Base-by-base conservation (phyloP, 176 grass and related monocot species). In the Tillandsia leiboldiana region DNA sequence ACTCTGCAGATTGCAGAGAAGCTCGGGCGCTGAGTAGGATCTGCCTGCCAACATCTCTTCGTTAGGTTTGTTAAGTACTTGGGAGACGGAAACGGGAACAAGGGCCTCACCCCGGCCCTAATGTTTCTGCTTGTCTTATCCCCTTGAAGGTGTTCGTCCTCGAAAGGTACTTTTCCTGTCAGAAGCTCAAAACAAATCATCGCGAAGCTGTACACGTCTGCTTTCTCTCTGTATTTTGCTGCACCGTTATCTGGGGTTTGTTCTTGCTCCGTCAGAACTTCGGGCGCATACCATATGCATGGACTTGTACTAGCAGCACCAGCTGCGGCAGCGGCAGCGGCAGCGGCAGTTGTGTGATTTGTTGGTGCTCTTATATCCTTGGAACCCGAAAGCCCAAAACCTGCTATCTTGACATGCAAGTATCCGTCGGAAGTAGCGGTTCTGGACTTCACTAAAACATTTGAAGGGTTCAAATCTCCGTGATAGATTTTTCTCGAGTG, bases 61-160 rank as follows among this genome's bases (percentile, higher is more conserved):
- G 49, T 75, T 10, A 75, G 11, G 63, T 66, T 75, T 20, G 62
- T 51, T 10, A 75, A 63, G 50, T 67, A 75, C 63, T 75, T 75
- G 10, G 73, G 73, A 9, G 50, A 42, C 42, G 64, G 73, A 12
- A 65, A 75, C 18, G 73, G 73, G 27, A 75, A 75, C 17, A 75
- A 11, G 11, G 73, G 73, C 26, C 73, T 66, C 73, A 54, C 73
- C 1, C 73, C 63, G 1, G 63, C 73, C 13, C 50, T 53, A 2
- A 75, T 67, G 73, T 67, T 75, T 65, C 64, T 75, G 49, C 73
- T 75, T 26, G 53, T 75, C 48, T 75, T 75, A 29, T 67, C 73
- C 3, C 63, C 73, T 53, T 75, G 73, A 53, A 75, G 63, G 27
- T 66, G 49, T n/a, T 67, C 51, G 22, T 75, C 73, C 63, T 75